Evolutionary conservation across 208 protist genomes (phyloP).

Genomic region (Leishmania braziliensis): DNA sequence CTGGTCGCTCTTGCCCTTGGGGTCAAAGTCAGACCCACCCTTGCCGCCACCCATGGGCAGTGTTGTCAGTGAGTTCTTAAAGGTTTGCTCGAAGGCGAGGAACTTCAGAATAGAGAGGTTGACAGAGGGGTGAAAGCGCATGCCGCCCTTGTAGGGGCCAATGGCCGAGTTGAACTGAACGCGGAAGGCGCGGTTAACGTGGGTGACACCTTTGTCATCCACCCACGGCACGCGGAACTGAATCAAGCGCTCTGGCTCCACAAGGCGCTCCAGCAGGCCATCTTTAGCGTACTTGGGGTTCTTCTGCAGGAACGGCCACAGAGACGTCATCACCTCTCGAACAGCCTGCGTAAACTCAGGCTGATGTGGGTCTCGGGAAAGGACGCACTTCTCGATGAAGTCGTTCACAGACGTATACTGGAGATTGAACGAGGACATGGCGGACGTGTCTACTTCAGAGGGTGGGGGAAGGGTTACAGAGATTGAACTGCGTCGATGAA

Average conservation of each 20-base stretch:
- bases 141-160: slow-evolving; percentile 95
- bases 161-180: slow-evolving; percentile 94
- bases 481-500: background rate
- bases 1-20: slow-evolving; percentile 90
- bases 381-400: slow-evolving; percentile 56
- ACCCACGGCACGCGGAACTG: slow-evolving; percentile 94
- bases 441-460: background rate
- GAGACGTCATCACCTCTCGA: slow-evolving; percentile 80
- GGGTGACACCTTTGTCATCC: slow-evolving; percentile 81
- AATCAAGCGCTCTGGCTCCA: slow-evolving; percentile 92
- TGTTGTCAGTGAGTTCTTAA: slow-evolving; percentile 95
- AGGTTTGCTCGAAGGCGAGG: slow-evolving; percentile 96
- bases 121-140: slow-evolving; percentile 84
- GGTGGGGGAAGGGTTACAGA: background rate
- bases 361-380: slow-evolving; percentile 71
- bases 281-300: slow-evolving; percentile 76
- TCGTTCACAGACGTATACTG: slow-evolving; percentile 55
- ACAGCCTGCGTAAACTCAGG: slow-evolving; percentile 92
- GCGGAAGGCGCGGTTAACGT: slow-evolving; percentile 93
- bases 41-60: slow-evolving; percentile 94
- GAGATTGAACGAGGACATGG: slow-evolving; percentile 9
- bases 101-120: slow-evolving; percentile 94
- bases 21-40: slow-evolving; percentile 95
- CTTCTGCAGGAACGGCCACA: slow-evolving; percentile 84
- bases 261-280: slow-evolving; percentile 77